phyloP scores from a whole-genome alignment of 495 filamentous ascomycete species.

The Aspergillus steynii region DNA sequence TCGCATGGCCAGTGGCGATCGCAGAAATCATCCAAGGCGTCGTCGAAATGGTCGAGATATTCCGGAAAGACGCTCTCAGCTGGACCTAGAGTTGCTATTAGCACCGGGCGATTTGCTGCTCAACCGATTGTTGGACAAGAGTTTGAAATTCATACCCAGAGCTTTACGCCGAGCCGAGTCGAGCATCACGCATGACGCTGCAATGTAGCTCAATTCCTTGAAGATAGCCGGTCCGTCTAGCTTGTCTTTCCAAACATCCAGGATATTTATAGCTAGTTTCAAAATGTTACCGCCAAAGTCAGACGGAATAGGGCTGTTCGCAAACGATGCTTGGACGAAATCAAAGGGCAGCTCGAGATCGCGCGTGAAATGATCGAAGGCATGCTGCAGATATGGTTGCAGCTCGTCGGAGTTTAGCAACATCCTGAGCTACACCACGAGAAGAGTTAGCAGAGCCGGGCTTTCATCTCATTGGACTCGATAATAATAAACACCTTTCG shows the following conservation, averaged over 20 bases:
- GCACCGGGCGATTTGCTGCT: no score
- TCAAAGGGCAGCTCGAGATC: slow-evolving; percentile 37
- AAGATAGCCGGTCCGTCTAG: background rate
- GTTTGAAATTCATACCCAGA: background rate
- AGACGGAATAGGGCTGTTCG: slow-evolving; percentile 35
- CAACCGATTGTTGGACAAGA: no score
- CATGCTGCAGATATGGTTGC: slow-evolving; percentile 31
- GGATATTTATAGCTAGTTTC: background rate
- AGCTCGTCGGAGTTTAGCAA: slow-evolving; percentile 34
- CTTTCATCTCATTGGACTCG: background rate
- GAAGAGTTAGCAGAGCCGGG: background rate
- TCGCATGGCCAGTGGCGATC: slow-evolving; percentile 6
- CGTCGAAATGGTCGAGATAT: slow-evolving; percentile 1
- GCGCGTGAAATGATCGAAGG: slow-evolving; percentile 38
- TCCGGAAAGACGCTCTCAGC: slow-evolving; percentile 4
- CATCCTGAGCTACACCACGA: slow-evolving; percentile 21
- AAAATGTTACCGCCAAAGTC: background rate
- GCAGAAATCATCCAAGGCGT: slow-evolving; percentile 6
- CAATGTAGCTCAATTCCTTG: slow-evolving; percentile 3
- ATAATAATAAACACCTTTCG: slow-evolving; percentile 5
- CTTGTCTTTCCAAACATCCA: slow-evolving; percentile 1
- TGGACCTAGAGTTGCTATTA: background rate
- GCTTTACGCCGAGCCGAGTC: background rate
- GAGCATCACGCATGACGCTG: slow-evolving; percentile 2
- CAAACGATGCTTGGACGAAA: slow-evolving; percentile 38